Percentiles rank a stretch among this genome's conserved stretches.
phyloP scores from a whole-genome alignment of 305 asterid genomes.

The Solanum hybrid region DNA sequence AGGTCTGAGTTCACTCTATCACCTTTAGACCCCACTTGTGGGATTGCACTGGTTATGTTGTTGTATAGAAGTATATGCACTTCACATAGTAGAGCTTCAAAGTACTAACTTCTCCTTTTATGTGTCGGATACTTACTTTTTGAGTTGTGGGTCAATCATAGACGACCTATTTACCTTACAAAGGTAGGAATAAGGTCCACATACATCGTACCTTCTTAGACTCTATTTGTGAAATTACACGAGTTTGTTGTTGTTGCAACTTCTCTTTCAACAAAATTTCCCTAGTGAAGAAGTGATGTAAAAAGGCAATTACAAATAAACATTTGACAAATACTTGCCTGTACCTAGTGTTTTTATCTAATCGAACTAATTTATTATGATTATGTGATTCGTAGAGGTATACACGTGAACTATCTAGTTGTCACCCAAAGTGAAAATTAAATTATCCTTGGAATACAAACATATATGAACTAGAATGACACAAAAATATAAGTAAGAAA shows the following conservation, averaged over 20 bases:
- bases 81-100: not conserved
- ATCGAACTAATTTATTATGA: not conserved
- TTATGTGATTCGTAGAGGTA: not conserved
- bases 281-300: not conserved
- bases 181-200: not conserved
- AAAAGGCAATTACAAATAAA: no score
- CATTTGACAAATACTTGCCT: no score
- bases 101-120: not conserved
- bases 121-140: not conserved
- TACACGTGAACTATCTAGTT: not conserved
- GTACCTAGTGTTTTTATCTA: no score
- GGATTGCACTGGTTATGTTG: not conserved
- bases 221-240: not conserved
- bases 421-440: not conserved
- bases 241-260: not conserved
- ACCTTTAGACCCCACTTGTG: not conserved
- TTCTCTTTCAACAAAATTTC: not conserved
- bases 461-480: not conserved
- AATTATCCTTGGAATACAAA: not conserved
- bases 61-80: not conserved
- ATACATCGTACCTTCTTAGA: rapidly evolving
- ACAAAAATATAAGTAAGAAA: not conserved
- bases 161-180: not conserved
- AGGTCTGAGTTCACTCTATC: not conserved
- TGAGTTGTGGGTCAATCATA: not conserved